Conservation (phyloP, 176 grass and related monocot genomes). For the Carex cristatella region DNA sequence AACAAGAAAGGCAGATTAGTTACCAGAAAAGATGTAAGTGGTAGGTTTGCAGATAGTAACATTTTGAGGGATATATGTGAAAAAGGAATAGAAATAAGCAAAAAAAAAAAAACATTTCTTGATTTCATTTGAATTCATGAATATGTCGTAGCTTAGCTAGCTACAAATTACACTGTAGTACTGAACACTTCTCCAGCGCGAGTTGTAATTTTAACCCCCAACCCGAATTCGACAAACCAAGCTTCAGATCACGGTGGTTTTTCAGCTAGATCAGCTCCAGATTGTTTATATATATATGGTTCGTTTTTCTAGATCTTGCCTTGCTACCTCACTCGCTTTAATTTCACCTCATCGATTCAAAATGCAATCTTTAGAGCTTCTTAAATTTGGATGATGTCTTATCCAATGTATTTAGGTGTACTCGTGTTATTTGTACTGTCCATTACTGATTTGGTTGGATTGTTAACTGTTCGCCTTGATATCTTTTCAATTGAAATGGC, state of each 20-base stretch:
- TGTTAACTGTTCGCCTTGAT: not conserved
- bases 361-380: not conserved
- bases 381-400: not conserved
- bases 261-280: not conserved
- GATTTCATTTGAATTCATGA: not conserved
- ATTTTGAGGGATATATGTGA: not conserved
- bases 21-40: not conserved
- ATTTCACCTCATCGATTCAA: not conserved
- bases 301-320: constrained; percentile 1
- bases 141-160: not conserved
- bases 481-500: not conserved
- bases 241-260: not conserved
- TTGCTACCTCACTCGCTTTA: not conserved
- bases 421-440: not conserved
- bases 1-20: too few species aligned
- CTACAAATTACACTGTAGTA: not conserved
- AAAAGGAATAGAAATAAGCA: not conserved
- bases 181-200: not conserved
- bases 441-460: not conserved
- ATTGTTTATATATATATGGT: not conserved
- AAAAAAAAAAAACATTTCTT: not conserved
- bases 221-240: not conserved
- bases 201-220: not conserved
- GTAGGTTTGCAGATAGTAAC: not conserved
- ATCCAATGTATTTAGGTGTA: not conserved